Conservation (phyloP, 768 basidiomycete species). For the Mrakia blollopis region DNA sequence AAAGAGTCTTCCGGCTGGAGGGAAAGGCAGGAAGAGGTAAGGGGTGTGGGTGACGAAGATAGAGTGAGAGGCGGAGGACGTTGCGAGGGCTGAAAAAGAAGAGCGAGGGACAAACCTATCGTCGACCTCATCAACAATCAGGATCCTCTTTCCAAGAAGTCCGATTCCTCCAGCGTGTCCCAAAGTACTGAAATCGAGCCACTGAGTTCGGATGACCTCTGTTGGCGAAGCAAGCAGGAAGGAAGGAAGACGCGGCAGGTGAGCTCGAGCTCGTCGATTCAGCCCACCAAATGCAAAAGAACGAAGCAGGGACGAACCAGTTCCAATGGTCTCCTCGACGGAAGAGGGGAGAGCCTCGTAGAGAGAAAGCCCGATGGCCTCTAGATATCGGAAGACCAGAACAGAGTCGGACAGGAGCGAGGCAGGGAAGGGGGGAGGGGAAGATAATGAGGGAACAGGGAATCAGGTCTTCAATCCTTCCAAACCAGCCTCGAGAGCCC, state of each 20-base stretch:
- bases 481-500: neutral
- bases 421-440: no score
- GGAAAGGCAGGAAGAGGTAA: neutral
- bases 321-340: constrained; percentile 59
- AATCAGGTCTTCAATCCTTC: neutral
- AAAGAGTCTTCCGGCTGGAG: constrained; percentile 23
- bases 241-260: neutral
- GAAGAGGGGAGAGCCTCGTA: constrained; percentile 83
- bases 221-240: constrained; percentile 45
- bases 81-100: constrained; percentile 16
- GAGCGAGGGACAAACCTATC: constrained; percentile 42
- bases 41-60: no score
- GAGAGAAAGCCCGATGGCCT: constrained; percentile 91
- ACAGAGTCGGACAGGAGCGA: neutral
- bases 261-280: neutral
- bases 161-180: constrained; percentile 33
- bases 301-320: neutral
- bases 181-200: constrained; percentile 55
- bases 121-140: constrained; percentile 63
- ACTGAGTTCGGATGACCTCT: constrained; percentile 92
- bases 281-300: neutral
- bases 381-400: neutral
- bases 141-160: constrained; percentile 70
- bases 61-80: no score
- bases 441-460: neutral